phyloP scores from a whole-genome alignment of 176 grass and related monocot species.

The Paspalum vaginatum region DNA sequence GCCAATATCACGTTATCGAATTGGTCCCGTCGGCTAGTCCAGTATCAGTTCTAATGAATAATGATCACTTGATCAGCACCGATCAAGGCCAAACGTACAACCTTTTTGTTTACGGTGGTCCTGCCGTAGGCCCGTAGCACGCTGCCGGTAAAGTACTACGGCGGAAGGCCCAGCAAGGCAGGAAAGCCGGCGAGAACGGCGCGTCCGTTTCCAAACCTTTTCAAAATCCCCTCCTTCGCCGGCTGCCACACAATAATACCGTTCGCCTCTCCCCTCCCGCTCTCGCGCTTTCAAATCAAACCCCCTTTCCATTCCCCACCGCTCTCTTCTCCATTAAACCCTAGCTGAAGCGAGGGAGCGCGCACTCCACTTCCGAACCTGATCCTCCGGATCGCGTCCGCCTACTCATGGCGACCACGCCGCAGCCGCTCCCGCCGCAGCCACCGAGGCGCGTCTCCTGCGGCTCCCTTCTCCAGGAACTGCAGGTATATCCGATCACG shows the following conservation, averaged over 20 bases:
- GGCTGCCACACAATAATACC: background rate
- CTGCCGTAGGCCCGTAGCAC: too few relatives aligned
- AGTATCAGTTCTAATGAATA: too few relatives aligned
- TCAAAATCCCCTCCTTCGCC: background rate
- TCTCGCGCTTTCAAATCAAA: slow-evolving; percentile 44
- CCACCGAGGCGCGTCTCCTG: slow-evolving; percentile 55
- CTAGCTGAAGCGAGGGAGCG: slow-evolving; percentile 18
- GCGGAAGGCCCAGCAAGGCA: slow-evolving; percentile 37
- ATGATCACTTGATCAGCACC: too few relatives aligned
- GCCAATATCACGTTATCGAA: too few relatives aligned
- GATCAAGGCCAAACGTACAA: too few relatives aligned
- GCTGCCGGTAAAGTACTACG: background rate
- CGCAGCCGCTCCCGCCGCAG: slow-evolving; percentile 28
- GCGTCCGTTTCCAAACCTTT: slow-evolving; percentile 35
- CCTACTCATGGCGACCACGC: slow-evolving; percentile 18
- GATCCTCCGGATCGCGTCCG: background rate
- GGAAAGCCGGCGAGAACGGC: slow-evolving; percentile 39
- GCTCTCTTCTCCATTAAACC: slow-evolving; percentile 36
- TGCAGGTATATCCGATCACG: slow-evolving; percentile 64
- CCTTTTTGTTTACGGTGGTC: too few relatives aligned
- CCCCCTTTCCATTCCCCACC: too few relatives aligned
- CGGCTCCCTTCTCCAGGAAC: slow-evolving; percentile 75
- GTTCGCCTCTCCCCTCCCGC: slow-evolving; percentile 30
- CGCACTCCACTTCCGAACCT: background rate
- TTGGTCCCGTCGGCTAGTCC: too few relatives aligned